A percentile compares a stretch with the other conserved stretches of the same genome.
Conservation (phyloP, 2,329 filamentous ascomycete genomes). For the Furcasterigmium furcatum region DNA sequence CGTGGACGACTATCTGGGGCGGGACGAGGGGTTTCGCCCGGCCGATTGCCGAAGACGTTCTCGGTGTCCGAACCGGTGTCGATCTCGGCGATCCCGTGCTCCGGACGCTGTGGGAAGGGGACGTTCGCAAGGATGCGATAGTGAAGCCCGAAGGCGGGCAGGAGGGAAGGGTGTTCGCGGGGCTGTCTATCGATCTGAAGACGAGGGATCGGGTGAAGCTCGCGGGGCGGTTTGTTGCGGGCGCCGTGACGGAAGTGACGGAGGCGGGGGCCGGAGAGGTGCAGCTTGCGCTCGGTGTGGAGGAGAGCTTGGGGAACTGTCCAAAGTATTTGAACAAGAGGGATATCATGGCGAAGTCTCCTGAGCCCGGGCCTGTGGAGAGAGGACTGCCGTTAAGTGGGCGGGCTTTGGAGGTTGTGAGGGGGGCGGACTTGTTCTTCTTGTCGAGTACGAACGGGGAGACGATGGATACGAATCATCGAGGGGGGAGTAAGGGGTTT, state of each 20-base stretch:
- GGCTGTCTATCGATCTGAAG: constrained; percentile 64
- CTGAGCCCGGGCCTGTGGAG: constrained; percentile 42
- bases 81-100: constrained; percentile 71
- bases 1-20: constrained; percentile 80
- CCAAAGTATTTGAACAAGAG: constrained; percentile 85
- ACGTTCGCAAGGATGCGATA: constrained; percentile 27
- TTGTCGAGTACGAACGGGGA: constrained; percentile 62
- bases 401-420: constrained; percentile 57
- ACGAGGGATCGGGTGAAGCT: constrained; percentile 72
- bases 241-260: constrained; percentile 41
- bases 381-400: constrained; percentile 39
- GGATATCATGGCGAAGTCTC: constrained; percentile 50
- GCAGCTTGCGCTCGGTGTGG: constrained; percentile 63
- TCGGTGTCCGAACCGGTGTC: constrained; percentile 62
- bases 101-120: constrained; percentile 53
- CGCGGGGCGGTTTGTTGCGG: constrained; percentile 65
- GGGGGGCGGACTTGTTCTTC: constrained; percentile 72
- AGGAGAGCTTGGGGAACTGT: constrained; percentile 76
- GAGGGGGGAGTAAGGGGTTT: constrained; percentile 74
- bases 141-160: constrained; percentile 33
- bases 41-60: constrained; percentile 56
- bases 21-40: constrained; percentile 66
- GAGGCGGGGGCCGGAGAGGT: constrained; percentile 26
- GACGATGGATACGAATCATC: constrained; percentile 82
- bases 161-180: constrained; percentile 33